Evolutionary conservation across 2,329 filamentous ascomycete species (phyloP).

Genomic region (Hypoxylon sp.): DNA sequence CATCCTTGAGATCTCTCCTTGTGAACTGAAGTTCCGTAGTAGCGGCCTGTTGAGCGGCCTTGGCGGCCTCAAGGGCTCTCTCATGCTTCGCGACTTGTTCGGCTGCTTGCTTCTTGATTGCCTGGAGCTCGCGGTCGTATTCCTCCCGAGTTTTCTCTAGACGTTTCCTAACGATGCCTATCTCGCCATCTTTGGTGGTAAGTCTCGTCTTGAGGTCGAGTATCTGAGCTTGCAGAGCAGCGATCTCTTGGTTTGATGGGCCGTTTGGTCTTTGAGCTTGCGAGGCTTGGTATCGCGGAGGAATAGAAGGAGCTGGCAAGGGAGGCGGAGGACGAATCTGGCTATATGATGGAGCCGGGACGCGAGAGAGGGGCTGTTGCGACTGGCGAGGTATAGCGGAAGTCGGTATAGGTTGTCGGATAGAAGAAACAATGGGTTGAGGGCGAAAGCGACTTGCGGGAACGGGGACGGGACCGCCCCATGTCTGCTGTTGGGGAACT

Average conservation of each 20-base stretch:
- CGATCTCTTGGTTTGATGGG: slow-evolving; percentile 55
- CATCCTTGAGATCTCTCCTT: slow-evolving; percentile 77
- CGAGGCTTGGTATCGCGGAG: slow-evolving; percentile 53
- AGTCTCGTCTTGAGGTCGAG: slow-evolving; percentile 67
- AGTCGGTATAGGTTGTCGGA: slow-evolving; percentile 22
- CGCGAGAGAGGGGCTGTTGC: slow-evolving; percentile 35
- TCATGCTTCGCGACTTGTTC: slow-evolving; percentile 75
- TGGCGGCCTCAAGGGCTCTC: slow-evolving; percentile 72
- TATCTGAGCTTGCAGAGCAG: slow-evolving; percentile 65
- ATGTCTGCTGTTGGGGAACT: slow-evolving; percentile 41
- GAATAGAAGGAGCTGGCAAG: slow-evolving; percentile 48
- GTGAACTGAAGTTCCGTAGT: slow-evolving; percentile 79
- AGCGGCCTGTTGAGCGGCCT: slow-evolving; percentile 73
- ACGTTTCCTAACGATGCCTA: slow-evolving; percentile 79
- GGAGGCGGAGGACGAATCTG: slow-evolving; percentile 58
- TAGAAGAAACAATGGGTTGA: slow-evolving; percentile 32
- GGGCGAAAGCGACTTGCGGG: slow-evolving; percentile 45
- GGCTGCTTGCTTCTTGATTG: slow-evolving; percentile 71
- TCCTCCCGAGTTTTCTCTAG: slow-evolving; percentile 71
- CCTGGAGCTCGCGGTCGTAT: slow-evolving; percentile 71
- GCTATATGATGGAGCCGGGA: slow-evolving; percentile 53
- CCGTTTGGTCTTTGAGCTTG: slow-evolving; percentile 47
- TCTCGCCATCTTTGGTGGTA: slow-evolving; percentile 75
- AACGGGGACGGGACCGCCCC: slow-evolving; percentile 43
- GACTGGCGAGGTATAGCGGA: slow-evolving; percentile 33